These are phyloP conservation scores for Collybia mongolica DNA, from an alignment of 768 basidiomycete species.

Conservation along the genomic window DNA sequence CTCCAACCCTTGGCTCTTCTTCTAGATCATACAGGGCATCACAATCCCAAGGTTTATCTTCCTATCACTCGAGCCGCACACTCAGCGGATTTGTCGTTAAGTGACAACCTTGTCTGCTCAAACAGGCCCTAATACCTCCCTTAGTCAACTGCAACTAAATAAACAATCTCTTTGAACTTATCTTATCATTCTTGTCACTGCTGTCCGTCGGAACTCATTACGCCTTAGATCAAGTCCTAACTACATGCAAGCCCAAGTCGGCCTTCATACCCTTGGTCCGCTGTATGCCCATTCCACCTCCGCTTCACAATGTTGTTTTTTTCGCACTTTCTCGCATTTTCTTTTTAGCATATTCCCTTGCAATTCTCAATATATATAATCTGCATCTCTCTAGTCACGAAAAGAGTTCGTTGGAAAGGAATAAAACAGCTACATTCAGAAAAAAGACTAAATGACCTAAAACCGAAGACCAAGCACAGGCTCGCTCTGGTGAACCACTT, in stretches of 20 bases:
- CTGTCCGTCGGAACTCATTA: constrained; percentile 19
- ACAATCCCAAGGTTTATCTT: constrained; percentile 66
- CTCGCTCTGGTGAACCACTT: too few species aligned
- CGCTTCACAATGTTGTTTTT: constrained; percentile 33
- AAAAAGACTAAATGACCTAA: too few species aligned
- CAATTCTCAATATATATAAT: constrained; percentile 34
- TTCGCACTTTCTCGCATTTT: constrained; percentile 25
- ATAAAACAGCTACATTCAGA: too few species aligned
- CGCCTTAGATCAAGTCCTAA: constrained; percentile 17
- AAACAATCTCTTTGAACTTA: constrained; percentile 16
- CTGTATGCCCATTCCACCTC: constrained; percentile 32
- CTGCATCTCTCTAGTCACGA: background rate
- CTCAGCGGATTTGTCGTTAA: constrained; percentile 68
- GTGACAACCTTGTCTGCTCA: constrained; percentile 21
- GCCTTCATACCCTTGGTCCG: constrained; percentile 40
- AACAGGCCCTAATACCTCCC: constrained; percentile 10
- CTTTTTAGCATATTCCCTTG: constrained; percentile 19
- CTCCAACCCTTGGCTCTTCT: constrained; percentile 56
- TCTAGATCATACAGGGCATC: constrained; percentile 68
- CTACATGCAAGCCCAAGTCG: constrained; percentile 27
- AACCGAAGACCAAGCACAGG: too few species aligned
- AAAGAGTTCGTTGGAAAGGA: too few species aligned
- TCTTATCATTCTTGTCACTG: constrained; percentile 15
- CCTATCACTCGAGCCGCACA: constrained; percentile 76
- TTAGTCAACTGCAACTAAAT: constrained; percentile 43